Base-by-base conservation (phyloP, 768 basidiomycete genomes). In the Suillus hirtellus region DNA sequence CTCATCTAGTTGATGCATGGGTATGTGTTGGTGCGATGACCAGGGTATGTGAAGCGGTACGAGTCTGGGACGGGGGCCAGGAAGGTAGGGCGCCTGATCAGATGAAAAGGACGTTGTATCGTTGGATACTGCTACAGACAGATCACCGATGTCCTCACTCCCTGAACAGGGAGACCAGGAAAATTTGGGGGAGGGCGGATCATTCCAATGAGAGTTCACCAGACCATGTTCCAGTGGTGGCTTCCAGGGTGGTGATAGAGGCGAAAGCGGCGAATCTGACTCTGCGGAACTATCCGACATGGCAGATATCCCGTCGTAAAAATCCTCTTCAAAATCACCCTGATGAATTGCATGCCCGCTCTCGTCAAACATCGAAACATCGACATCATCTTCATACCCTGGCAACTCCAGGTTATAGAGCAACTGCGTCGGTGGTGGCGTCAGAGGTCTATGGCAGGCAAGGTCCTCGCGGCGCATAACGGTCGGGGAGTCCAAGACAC, bases 361-460 rank as follows among this genome's bases (percentile, higher is more conserved):
- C 37, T 66, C 68, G 7, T 70, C 62, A 49, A 61, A 63, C 37
- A 37, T 34, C 5, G 44, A 10, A 17, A 75, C 73, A 27, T 56
- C 58, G 47, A 54, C 49, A 64, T 68, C 66, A 15, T 60, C 34
- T 52, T 79, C 80, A 10, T 69, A 50, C 34, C 76, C 76, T 9
- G 82, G 81, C 38, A 82, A 64, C 50, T 68, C 72, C 24, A 73
- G 73, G 0, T 76, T 78, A 49, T 69, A 64, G 35, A 73, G 77
- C 24, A 79, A 78, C 60, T 80, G 71, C 21, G 80, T 81, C 42
- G 79, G 76, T 19, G 81, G 81, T 59, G 81, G 82, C 21, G 81
- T 79, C 63, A 77, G 72, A 2, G 75, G 81, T 65, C 64, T 72
- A 38, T 75, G 72, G 35, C 63, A 71, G 24, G 67, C 65, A 54